Base-by-base conservation (phyloP, 2,329 filamentous ascomycete genomes). In the Cordyceps farinosa region DNA sequence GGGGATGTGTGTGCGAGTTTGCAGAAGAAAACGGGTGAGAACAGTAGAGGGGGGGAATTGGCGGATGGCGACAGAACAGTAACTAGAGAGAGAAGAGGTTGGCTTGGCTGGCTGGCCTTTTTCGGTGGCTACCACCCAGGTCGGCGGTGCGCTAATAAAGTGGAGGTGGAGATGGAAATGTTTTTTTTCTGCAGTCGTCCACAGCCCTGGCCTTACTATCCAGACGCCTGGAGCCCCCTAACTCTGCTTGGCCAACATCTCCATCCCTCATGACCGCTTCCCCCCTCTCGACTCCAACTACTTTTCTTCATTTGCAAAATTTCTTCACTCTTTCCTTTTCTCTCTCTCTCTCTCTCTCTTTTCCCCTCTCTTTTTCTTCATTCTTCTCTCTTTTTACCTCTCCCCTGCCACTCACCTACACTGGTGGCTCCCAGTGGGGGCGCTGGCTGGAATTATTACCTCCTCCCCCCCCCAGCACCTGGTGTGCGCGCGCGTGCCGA, bases 141-240 rank as follows among this genome's bases (percentile, higher is more conserved):
- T 55, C 40, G 48, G 50, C 50, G 34, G 42, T 57, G 54, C 54
- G 54, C 54, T 57, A 52, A 36, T 34, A 40, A 57, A 42, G 54
- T 57, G 30, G n/a, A 38, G 51, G 40, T 30, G 51, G 17, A 50
- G 48, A 52, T 30, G 27, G 45, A 48, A 48, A 48, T 48, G 45
- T 48, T 48, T 48, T 48, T 22, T 22, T 22, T 22, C 22, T 22
- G 22, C 45, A 48, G 22, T 13, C 15, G 15, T 3, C 11, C 5
- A 9, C 13, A 15, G 11, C 38, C 9, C 9, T 8, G 36, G 22
- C 22, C 22, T 38, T 10, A 8, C 36, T 40, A 48, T 22, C 22
- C 45, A 48, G 29, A 48, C 27, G 45, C 45, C 45, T 48, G 5
- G 27, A 48, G 45, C 38, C 38, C 38, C 38, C 38, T 8, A 15